phyloP scores from a whole-genome alignment of 2,329 filamentous ascomycete species.

The Calonectria montana region DNA sequence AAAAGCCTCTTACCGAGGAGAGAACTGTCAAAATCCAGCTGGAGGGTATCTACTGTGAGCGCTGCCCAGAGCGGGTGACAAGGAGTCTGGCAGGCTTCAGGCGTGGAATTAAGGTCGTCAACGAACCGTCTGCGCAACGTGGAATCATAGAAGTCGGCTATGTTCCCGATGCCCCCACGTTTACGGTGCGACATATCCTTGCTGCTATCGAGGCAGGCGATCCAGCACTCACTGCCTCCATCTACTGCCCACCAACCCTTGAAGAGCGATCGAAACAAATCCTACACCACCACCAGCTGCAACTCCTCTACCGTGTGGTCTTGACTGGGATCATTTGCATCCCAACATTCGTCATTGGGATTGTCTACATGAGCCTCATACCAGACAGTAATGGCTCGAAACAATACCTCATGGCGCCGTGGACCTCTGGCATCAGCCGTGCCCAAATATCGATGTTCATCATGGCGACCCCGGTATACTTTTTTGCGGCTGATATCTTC shows the following conservation, averaged over 20 bases:
- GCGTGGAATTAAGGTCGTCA: constrained; percentile 64
- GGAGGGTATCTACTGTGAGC: constrained; percentile 79
- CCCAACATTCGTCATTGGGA: constrained; percentile 87
- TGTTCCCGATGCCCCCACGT: constrained; percentile 70
- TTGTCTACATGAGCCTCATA: constrained; percentile 90
- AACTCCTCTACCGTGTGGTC: constrained; percentile 76
- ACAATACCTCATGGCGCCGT: constrained; percentile 75
- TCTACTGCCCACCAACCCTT: constrained; percentile 84
- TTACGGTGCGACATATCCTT: constrained; percentile 83
- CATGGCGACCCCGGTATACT: constrained; percentile 86
- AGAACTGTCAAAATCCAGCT: constrained; percentile 74
- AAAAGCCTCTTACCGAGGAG: constrained; percentile 51
- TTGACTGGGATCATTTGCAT: constrained; percentile 78
- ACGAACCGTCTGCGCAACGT: constrained; percentile 66
- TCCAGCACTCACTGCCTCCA: constrained; percentile 71
- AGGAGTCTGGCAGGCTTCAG: constrained; percentile 65
- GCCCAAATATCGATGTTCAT: constrained; percentile 84
- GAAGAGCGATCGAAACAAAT: constrained; percentile 84
- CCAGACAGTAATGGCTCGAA: constrained; percentile 67
- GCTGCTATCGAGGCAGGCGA: constrained; percentile 74
- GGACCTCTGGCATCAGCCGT: constrained; percentile 78
- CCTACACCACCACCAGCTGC: constrained; percentile 74
- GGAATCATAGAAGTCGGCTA: constrained; percentile 81
- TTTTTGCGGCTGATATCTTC: constrained; percentile 87
- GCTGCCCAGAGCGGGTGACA: constrained; percentile 72